Conservation (phyloP, 208 protist species). For the Leishmania tarentolae region DNA sequence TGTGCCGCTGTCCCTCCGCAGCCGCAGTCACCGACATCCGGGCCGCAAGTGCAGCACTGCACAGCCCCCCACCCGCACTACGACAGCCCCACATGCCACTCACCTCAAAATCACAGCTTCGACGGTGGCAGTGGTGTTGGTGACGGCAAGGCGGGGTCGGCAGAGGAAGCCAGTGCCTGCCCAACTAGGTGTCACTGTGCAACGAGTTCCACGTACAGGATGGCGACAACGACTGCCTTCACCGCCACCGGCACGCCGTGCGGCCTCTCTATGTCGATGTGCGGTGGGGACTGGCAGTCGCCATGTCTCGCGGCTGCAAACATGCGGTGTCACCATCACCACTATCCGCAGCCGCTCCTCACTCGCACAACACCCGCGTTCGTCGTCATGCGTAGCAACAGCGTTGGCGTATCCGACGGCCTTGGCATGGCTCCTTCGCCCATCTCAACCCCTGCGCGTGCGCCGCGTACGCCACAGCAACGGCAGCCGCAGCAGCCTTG, state of each 20-base stretch:
- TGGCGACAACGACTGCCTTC: neutral
- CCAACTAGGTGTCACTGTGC: neutral
- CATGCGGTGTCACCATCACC: neutral
- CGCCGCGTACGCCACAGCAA: neutral
- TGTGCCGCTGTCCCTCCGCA: neutral
- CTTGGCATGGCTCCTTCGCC: neutral
- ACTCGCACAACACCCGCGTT: neutral
- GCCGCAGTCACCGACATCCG: neutral
- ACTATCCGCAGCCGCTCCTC: neutral
- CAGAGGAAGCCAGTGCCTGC: neutral
- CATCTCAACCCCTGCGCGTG: conserved; percentile 6
- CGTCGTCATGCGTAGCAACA: conserved; percentile 1
- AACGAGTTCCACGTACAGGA: neutral
- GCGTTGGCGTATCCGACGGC: conserved; percentile 10
- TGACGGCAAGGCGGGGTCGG: neutral
- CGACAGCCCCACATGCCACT: neutral
- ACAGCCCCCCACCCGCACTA: neutral
- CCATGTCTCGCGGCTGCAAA: conserved; percentile 1
- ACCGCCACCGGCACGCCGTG: neutral
- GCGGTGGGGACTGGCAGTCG: neutral
- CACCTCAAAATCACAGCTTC: neutral
- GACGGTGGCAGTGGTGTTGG: neutral
- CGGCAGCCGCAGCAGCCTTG: neutral
- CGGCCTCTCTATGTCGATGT: neutral
- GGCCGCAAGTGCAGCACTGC: neutral